Evolutionary conservation across 345 rosid species (phyloP).

Genomic region (Acer negundo): DNA sequence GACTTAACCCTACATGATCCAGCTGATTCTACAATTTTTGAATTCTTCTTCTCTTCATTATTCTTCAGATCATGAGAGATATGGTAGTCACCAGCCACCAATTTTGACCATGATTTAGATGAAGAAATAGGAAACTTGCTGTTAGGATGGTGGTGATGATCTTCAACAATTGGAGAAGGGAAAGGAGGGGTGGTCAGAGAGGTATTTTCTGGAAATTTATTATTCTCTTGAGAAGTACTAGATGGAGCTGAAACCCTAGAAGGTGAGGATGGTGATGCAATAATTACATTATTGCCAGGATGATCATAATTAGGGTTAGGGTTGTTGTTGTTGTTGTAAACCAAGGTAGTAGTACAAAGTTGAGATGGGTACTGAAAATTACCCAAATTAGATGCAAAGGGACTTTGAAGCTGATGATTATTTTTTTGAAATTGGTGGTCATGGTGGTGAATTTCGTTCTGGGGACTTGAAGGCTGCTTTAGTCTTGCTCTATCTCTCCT

Average conservation of each 20-base stretch:
- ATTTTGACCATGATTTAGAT: slow-evolving; percentile 33
- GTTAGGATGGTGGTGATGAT: neutral
- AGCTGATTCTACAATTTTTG: slow-evolving; percentile 29
- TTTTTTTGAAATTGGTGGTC: slow-evolving; percentile 24
- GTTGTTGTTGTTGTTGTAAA: slow-evolving; percentile 28
- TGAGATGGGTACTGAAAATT: slow-evolving; percentile 41
- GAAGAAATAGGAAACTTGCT: slow-evolving; percentile 32
- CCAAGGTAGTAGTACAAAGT: slow-evolving; percentile 36
- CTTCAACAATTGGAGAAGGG: slow-evolving; percentile 36
- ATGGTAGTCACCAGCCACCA: slow-evolving; percentile 23
- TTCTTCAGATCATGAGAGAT: slow-evolving; percentile 28
- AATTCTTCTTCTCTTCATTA: slow-evolving; percentile 42
- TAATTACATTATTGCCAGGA: slow-evolving; percentile 19
- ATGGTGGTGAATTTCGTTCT: slow-evolving; percentile 36
- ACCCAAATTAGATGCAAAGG: slow-evolving; percentile 37
- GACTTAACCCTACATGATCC: slow-evolving; percentile 28
- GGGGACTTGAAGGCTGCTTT: slow-evolving; percentile 53
- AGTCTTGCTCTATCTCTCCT: slow-evolving; percentile 90
- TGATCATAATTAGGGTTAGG: slow-evolving; percentile 62
- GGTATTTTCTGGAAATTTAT: slow-evolving; percentile 19
- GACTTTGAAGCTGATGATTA: slow-evolving; percentile 21
- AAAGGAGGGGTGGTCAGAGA: slow-evolving; percentile 26
- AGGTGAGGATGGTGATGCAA: slow-evolving; percentile 41
- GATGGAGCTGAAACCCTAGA: slow-evolving; percentile 52
- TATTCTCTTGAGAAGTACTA: slow-evolving; percentile 15